Evolutionary conservation across 2,329 filamentous ascomycete species (phyloP).

Genomic region (Diaporthe amygdali): DNA sequence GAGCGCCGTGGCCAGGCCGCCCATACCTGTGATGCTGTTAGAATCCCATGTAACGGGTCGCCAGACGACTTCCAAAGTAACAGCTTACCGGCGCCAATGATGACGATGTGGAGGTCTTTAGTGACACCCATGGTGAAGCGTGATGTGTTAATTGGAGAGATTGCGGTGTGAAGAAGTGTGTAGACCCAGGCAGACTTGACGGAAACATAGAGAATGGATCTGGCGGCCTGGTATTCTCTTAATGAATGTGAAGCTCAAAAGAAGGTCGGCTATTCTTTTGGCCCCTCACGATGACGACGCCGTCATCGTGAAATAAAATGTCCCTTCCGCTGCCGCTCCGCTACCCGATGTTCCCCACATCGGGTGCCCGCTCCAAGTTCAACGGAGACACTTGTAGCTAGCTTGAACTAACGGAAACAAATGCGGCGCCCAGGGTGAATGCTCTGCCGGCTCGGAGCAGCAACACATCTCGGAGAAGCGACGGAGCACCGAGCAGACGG

Average conservation of each 20-base stretch:
- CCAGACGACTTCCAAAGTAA: not conserved
- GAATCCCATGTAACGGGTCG: not conserved
- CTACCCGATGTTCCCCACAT: constrained; percentile 4
- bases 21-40: constrained; percentile 66
- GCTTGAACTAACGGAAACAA: not conserved
- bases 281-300: constrained; percentile 8
- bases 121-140: not conserved
- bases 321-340: constrained; percentile 6
- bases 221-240: not conserved
- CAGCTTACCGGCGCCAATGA: constrained; percentile 38
- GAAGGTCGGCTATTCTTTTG: not conserved
- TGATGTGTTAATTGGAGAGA: not conserved
- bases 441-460: not conserved
- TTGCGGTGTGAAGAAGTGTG: not conserved
- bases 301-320: not conserved
- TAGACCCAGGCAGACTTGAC: not conserved
- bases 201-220: fast-evolving
- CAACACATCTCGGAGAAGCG: not conserved
- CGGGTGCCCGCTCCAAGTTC: not conserved
- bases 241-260: not conserved
- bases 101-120: constrained; percentile 36
- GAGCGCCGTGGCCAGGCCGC: constrained; percentile 73
- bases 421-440: not conserved
- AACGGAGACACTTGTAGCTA: not conserved
- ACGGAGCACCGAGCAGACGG: constrained; percentile 8